Evolutionary conservation across 148 eudicot genomes (phyloP).

Genomic region (Dianthus caryophyllus): DNA sequence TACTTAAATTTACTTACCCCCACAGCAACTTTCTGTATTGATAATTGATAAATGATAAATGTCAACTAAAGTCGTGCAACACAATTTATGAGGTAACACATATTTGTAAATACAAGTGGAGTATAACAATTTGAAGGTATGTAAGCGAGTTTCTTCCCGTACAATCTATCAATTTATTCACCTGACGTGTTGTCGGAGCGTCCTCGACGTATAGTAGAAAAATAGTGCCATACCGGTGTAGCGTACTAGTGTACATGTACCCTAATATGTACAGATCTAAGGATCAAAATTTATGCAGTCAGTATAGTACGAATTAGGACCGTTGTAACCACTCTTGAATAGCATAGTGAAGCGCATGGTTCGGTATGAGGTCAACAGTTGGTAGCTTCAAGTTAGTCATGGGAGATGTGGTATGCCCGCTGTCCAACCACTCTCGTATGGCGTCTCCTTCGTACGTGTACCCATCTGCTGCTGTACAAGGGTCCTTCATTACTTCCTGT

Average conservation of each 20-base stretch:
- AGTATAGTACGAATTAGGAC: conserved; percentile 6
- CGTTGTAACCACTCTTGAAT: conserved; percentile 76
- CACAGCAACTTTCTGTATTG: too few relatives aligned
- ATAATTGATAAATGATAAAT: too few relatives aligned
- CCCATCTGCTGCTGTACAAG: conserved; percentile 83
- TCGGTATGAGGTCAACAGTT: conserved; percentile 58
- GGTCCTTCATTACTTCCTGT: conserved; percentile 85
- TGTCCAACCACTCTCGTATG: conserved; percentile 71
- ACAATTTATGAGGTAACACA: too few relatives aligned
- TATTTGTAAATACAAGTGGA: too few relatives aligned
- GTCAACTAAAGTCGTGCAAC: too few relatives aligned
- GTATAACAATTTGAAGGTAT: too few relatives aligned
- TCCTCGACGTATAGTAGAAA: not conserved
- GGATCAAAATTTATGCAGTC: not conserved
- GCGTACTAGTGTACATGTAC: too few relatives aligned
- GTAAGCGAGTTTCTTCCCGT: too few relatives aligned
- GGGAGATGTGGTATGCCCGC: conserved; percentile 77
- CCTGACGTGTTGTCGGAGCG: not conserved
- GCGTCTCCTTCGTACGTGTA: conserved; percentile 85
- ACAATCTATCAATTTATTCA: too few relatives aligned
- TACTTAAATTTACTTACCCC: too few relatives aligned
- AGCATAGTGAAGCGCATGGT: conserved; percentile 66
- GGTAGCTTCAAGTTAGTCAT: conserved; percentile 83
- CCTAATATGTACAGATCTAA: conserved; percentile 14
- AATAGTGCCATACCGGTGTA: not conserved